Evolutionary conservation across 2,329 filamentous ascomycete species (phyloP), one percentile per base, ranked within the genome.

Genomic region (Talaromyces sp.): DNA sequence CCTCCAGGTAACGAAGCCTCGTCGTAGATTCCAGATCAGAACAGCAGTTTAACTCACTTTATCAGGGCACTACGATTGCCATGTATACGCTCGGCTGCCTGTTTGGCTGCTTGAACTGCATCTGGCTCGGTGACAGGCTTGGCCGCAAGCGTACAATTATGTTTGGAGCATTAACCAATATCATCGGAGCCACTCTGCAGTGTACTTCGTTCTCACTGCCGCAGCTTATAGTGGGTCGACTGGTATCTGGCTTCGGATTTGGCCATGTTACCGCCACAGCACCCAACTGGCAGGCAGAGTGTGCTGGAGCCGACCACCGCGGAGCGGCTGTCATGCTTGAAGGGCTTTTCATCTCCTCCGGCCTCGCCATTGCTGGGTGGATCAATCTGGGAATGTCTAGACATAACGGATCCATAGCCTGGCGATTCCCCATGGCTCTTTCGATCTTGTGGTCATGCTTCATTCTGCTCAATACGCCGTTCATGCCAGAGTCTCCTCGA

Each of bases 251-350:
- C 77, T 78, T 96, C 9, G 90, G 91, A 41, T 90, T 96, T 62
- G 93, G 93, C 74, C 89, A 91, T 71, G 81, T 95, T 52, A 96
- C 92, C 0, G 93, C 92, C 55, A 96, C 96, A 66, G 91, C 96
- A 1, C 93, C 93, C 0, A 89, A 96, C 50, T 96, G 96, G 72
- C 92, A 96, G 73, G 93, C 91, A 51, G 93, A 96, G 73, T 53
- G 50, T n/a, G n/a, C 21, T 14, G 13, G 9, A 10, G 26, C 50
- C 10, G 24, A 31, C 14, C 21, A 53, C 19, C 21, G 50, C 3
- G 50, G 50, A 11, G 9, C 10, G 3, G 17, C n/a, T 27, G 19
- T 53, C 10, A 53, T 53, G 17, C 11, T 53, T 26, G 50, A 31
- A 9, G 24, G 50, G 8, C n/a, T 53, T 14, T 53, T 53, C 19